Percentiles rank a stretch among this genome's conserved stretches.
phyloP scores from a whole-genome alignment of 805 yeast species.

The Candida ascalaphidarum region DNA sequence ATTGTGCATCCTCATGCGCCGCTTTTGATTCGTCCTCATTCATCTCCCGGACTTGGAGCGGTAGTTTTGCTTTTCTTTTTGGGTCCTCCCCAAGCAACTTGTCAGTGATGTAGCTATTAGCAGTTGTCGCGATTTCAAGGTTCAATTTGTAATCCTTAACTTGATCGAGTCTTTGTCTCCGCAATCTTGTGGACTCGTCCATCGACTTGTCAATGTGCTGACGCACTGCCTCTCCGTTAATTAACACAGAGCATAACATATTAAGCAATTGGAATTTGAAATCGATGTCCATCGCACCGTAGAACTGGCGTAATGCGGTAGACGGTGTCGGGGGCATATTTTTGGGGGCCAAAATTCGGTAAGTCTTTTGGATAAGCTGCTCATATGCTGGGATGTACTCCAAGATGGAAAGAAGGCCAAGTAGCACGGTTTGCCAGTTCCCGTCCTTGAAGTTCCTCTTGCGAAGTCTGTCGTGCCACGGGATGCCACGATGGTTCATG shows the following conservation, averaged over 20 bases:
- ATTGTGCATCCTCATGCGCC: slow-evolving; percentile 33
- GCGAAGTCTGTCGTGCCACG: slow-evolving; percentile 75
- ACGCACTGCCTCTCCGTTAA: slow-evolving; percentile 52
- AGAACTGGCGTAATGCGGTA: slow-evolving; percentile 48
- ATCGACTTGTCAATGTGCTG: slow-evolving; percentile 57
- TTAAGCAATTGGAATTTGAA: slow-evolving; percentile 51
- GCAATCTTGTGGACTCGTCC: slow-evolving; percentile 51
- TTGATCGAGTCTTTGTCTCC: slow-evolving; percentile 61
- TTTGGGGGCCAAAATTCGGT: slow-evolving; percentile 50
- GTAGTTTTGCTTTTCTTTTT: slow-evolving; percentile 15
- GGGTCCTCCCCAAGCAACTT: slow-evolving; percentile 3
- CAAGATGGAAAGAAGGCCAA: slow-evolving; percentile 62
- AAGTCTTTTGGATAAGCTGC: slow-evolving; percentile 41
- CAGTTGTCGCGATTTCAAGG: slow-evolving; percentile 41
- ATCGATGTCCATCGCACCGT: slow-evolving; percentile 38
- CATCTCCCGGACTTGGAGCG: slow-evolving; percentile 29
- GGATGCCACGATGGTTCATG: slow-evolving; percentile 47
- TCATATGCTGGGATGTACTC: slow-evolving; percentile 50
- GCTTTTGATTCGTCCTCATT: slow-evolving; percentile 28
- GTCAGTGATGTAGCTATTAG: slow-evolving; percentile 15
- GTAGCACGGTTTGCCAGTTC: slow-evolving; percentile 70
- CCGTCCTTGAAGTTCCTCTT: slow-evolving; percentile 76
- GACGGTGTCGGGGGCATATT: slow-evolving; percentile 39
- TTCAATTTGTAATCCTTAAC: slow-evolving; percentile 50
- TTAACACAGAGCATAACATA: slow-evolving; percentile 55